A percentile compares a stretch with the other conserved stretches of the same genome.
These are phyloP conservation scores for Solanum verrucosum DNA, from an alignment of 257 asterid genomes.

Conservation along the genomic window DNA sequence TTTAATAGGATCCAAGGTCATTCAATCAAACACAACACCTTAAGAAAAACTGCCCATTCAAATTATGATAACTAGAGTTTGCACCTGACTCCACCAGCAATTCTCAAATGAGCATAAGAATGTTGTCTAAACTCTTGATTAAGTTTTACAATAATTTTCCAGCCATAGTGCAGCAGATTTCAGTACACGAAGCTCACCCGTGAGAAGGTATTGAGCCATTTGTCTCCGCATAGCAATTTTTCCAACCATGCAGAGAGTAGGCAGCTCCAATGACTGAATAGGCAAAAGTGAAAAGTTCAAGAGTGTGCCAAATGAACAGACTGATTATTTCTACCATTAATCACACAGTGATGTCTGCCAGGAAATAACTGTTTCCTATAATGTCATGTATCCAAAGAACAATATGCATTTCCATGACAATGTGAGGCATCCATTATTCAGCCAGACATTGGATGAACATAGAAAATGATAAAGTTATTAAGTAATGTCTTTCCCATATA, in stretches of 20 bases:
- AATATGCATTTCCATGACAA: neutral
- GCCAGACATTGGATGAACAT: neutral
- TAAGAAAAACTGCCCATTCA: neutral
- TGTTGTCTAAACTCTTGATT: neutral
- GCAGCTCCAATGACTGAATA: constrained; percentile 19
- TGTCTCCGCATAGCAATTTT: constrained; percentile 36
- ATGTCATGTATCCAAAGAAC: neutral
- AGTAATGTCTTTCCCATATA: neutral
- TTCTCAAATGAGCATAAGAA: neutral
- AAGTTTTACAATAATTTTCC: constrained; percentile 36
- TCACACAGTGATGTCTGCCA: neutral
- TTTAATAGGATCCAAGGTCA: neutral
- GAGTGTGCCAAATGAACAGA: neutral
- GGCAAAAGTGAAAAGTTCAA: neutral
- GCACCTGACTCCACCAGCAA: neutral
- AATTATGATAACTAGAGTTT: neutral
- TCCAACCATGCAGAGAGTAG: neutral
- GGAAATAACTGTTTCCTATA: neutral
- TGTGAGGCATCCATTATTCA: neutral
- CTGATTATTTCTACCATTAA: neutral
- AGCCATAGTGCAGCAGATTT: constrained; percentile 76
- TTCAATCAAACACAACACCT: neutral
- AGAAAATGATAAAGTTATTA: neutral
- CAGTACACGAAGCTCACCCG: constrained; percentile 63
- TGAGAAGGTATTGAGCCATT: constrained; percentile 55